Evolutionary conservation across 768 basidiomycete genomes (phyloP).

Genomic region (Rhodotorula paludigena): DNA sequence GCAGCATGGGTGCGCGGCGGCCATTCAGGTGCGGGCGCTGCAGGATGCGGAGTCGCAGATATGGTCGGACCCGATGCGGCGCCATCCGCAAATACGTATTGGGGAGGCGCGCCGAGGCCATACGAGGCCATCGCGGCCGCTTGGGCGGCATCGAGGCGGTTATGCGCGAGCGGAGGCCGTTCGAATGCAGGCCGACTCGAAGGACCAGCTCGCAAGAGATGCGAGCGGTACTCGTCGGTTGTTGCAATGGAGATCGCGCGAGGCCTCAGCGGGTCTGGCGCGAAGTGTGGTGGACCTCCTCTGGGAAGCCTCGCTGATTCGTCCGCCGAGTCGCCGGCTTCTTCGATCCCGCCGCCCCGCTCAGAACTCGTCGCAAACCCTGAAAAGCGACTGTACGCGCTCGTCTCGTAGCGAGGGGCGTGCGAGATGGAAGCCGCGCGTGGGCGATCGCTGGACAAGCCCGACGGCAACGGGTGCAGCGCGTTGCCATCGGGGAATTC

Average conservation of each 20-base stretch:
- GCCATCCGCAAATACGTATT: too few species aligned
- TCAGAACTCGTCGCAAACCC: constrained; percentile 31
- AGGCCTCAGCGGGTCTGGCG: background rate
- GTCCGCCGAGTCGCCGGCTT: background rate
- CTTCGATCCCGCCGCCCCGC: background rate
- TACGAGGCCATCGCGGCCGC: too few species aligned
- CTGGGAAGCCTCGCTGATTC: background rate
- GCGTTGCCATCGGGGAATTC: constrained; percentile 18
- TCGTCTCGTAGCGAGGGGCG: background rate
- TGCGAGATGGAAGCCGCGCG: background rate
- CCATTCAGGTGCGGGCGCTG: too few species aligned
- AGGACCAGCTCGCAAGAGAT: background rate
- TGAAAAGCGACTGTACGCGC: background rate
- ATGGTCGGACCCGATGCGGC: too few species aligned
- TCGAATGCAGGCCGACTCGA: background rate
- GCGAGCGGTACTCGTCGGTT: constrained; percentile 12
- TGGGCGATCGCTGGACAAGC: background rate
- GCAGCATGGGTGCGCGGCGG: too few species aligned
- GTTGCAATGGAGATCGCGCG: constrained; percentile 26
- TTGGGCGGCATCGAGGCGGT: too few species aligned
- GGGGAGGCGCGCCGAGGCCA: too few species aligned
- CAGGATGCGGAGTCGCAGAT: too few species aligned
- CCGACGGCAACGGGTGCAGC: constrained; percentile 5
- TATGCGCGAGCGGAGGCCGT: too few species aligned
- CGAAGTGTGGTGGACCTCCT: background rate